phyloP scores from a whole-genome alignment of 352 stramenopile species.

The Pythium rishiriense region DNA sequence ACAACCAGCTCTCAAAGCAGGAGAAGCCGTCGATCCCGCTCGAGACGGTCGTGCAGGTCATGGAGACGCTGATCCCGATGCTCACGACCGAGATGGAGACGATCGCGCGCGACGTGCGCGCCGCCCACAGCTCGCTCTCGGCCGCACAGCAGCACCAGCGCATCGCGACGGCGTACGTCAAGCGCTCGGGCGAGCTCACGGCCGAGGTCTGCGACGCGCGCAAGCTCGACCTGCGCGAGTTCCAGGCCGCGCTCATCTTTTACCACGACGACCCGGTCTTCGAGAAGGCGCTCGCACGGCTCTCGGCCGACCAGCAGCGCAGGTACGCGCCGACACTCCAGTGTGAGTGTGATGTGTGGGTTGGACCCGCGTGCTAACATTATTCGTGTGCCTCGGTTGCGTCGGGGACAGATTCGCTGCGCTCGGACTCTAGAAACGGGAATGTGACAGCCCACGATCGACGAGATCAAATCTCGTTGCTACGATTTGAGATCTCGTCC shows the following conservation, averaged over 20 bases:
- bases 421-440: too few species aligned
- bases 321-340: conserved; percentile 36
- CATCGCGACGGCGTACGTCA: conserved; percentile 68
- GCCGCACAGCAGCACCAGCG: conserved; percentile 46
- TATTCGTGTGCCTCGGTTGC: too few species aligned
- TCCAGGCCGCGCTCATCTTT: conserved; percentile 74
- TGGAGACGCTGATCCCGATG: conserved; percentile 70
- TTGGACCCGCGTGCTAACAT: background rate
- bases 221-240: conserved; percentile 63
- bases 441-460: too few species aligned
- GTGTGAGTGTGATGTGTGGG: conserved; percentile 3
- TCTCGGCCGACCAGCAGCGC: conserved; percentile 68
- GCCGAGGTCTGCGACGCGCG: conserved; percentile 49
- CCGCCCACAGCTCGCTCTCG: conserved; percentile 31
- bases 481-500: too few species aligned
- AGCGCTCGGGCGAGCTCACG: conserved; percentile 60
- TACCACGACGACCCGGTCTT: conserved; percentile 76
- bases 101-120: conserved; percentile 42
- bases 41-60: conserved; percentile 54
- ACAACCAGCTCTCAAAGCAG: conserved; percentile 54
- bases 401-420: too few species aligned
- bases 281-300: conserved; percentile 57
- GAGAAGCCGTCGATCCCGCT: conserved; percentile 69
- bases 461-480: too few species aligned
- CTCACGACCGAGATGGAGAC: conserved; percentile 77